phyloP scores from a whole-genome alignment of 805 yeast species.

The Wickerhamomyces alni region DNA sequence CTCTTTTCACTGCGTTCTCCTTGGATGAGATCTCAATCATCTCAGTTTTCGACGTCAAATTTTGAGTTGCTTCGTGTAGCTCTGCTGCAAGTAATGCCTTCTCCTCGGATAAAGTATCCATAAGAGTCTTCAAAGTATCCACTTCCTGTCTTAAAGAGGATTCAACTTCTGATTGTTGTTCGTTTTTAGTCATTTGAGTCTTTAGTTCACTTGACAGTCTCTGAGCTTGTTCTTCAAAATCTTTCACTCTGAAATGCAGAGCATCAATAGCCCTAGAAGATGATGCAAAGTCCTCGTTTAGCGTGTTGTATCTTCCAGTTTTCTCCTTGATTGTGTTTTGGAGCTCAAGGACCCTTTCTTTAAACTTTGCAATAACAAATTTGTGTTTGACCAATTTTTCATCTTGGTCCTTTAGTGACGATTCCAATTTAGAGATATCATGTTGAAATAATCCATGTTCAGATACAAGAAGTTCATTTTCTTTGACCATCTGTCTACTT shows the following conservation, averaged over 20 bases:
- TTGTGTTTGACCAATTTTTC: slow-evolving; percentile 12
- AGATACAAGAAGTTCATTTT: slow-evolving; percentile 14
- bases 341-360: slow-evolving; percentile 14
- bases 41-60: slow-evolving; percentile 9
- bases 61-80: slow-evolving; percentile 14
- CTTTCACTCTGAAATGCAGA: not conserved
- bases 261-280: slow-evolving; percentile 13
- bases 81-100: slow-evolving; percentile 4
- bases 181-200: slow-evolving; percentile 12
- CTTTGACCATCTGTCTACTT: slow-evolving; percentile 14
- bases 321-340: not conserved
- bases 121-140: not conserved
- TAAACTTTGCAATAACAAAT: slow-evolving; percentile 15
- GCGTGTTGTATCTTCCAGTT: not conserved
- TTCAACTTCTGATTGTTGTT: not conserved
- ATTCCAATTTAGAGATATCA: slow-evolving; percentile 13
- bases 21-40: not conserved
- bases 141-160: not conserved
- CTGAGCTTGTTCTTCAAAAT: slow-evolving; percentile 14
- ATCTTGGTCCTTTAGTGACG: slow-evolving; percentile 7
- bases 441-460: slow-evolving; percentile 15
- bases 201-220: slow-evolving; percentile 6
- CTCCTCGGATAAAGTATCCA: not conserved
- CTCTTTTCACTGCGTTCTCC: not conserved
- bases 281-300: slow-evolving; percentile 9